Conservation (phyloP, 495 filamentous ascomycete genomes). For the Pyrenopolyporus hunteri region DNA sequence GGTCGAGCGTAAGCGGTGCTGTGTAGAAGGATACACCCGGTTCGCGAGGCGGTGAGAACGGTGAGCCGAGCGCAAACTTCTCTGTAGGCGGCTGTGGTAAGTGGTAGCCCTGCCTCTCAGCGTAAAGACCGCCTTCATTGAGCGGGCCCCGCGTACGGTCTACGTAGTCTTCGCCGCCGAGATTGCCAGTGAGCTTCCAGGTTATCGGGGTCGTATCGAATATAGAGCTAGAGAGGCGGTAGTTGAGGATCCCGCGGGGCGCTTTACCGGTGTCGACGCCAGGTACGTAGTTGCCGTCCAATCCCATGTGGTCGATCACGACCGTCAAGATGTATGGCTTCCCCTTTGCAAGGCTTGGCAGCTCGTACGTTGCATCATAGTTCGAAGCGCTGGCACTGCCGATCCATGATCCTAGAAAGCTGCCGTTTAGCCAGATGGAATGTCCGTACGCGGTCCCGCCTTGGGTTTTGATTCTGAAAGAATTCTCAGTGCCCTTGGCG, state of each 20-base stretch:
- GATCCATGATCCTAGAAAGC: conserved; percentile 62
- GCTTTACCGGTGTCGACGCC: conserved; percentile 69
- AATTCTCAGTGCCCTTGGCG: conserved; percentile 65
- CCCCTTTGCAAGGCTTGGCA: conserved; percentile 59
- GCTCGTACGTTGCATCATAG: conserved; percentile 60
- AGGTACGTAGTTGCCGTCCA: conserved; percentile 66
- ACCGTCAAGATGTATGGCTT: conserved; percentile 68
- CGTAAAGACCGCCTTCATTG: conserved; percentile 76
- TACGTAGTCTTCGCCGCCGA: conserved; percentile 71
- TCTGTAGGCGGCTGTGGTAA: conserved; percentile 64
- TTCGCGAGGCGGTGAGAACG: conserved; percentile 55
- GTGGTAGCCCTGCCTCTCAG: conserved; percentile 73
- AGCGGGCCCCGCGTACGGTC: conserved; percentile 72
- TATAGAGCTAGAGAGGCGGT: conserved; percentile 53
- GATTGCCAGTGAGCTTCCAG: conserved; percentile 82
- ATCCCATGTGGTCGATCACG: conserved; percentile 74
- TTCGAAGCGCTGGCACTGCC: conserved; percentile 54
- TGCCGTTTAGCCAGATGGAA: conserved; percentile 62
- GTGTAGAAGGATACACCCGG: conserved; percentile 70
- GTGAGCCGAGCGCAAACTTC: conserved; percentile 55
- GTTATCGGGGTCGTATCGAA: conserved; percentile 50
- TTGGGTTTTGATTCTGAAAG: conserved; percentile 61
- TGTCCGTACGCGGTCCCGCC: conserved; percentile 68
- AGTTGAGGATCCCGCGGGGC: conserved; percentile 72
- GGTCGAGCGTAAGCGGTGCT: conserved; percentile 61